Base-by-base conservation (phyloP, 306 rosid genomes). In the Acacia crassicarpa region DNA sequence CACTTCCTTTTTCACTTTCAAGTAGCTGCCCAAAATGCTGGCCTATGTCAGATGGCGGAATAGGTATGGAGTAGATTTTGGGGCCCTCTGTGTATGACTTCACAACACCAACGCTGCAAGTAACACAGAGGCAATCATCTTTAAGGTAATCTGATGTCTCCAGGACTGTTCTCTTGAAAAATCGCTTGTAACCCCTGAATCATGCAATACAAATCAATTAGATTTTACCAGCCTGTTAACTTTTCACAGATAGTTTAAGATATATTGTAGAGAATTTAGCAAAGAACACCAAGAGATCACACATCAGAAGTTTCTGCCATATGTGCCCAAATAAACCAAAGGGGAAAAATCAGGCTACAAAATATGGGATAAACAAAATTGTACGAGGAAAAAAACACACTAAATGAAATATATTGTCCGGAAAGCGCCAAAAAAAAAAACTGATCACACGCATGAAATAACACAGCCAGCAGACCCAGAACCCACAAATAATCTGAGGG, bases 151-250 rank as follows among this genome's bases (percentile, higher is more conserved):
- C 97, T 22, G 97, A 93, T 44, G 91, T 81, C 89, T 93, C 95
- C 25, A 93, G 83, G 49, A 83, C 74, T 59, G 90, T 86, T 83
- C 97, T 90, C 81, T 93, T 93, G 72, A 93, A 89, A 73, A 93
- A 93, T 14, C 94, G 89, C 76, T 93, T 93, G 86, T 93, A 93
- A 46, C 97, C 97, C 97, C 97, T 93, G 91, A 77, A 84, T 46
- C 76, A 87, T 79, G 65, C 78, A 77, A 78, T 45, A 83, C 46
- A 25, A 38, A 62, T 27, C 79, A 75, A 78, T 87, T 45, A 83
- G 78, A 73, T 2, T 48, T 46, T 20, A 61, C 45, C 58, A 62
- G 61, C 40, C 67, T 27, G 38, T 20, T 56, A 23, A 9, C 38
- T 53, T 62, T 19, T 33, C 79, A 85, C 45, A 72, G 44, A 72